A percentile compares a stretch with the other conserved stretches of the same genome.
Evolutionary conservation across 2,329 filamentous ascomycete species (phyloP).

Genomic region (Fusarium hostae): DNA sequence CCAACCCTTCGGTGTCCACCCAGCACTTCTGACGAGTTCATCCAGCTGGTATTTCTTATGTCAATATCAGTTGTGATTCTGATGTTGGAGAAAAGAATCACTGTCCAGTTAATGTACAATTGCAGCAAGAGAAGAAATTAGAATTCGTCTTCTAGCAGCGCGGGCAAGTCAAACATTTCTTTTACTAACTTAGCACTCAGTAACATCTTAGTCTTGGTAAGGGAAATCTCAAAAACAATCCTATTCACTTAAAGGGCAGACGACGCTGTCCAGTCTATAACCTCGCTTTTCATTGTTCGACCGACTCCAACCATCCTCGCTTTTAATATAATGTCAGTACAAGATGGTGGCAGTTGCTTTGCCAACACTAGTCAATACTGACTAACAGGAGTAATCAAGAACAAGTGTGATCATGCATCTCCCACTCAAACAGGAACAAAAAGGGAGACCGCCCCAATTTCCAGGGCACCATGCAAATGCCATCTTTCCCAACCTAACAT

Average conservation of each 20-base stretch:
- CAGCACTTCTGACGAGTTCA: not conserved
- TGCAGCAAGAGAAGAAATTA: not conserved
- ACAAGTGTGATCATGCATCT: not conserved
- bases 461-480: conserved; percentile 34
- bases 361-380: conserved; percentile 2
- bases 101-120: not conserved
- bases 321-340: conserved; percentile 26
- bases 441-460: conserved; percentile 8
- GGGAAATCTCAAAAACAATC: conserved; percentile 1
- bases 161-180: not conserved
- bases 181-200: not conserved
- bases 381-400: conserved; percentile 12
- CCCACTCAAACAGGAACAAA: not conserved
- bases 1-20: not conserved
- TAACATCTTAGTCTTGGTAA: conserved; percentile 26
- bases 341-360: not conserved
- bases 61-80: not conserved
- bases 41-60: not conserved
- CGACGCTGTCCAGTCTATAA: conserved; percentile 36
- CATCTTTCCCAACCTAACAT: conserved; percentile 33
- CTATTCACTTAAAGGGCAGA: conserved; percentile 10
- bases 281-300: conserved; percentile 35
- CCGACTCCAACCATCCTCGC: conserved; percentile 31
- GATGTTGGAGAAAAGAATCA: not conserved
- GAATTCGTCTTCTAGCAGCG: not conserved